A percentile compares a stretch with the other conserved stretches of the same genome.
Conservation (phyloP, 306 rosid species). For the Rosa multiflora region DNA sequence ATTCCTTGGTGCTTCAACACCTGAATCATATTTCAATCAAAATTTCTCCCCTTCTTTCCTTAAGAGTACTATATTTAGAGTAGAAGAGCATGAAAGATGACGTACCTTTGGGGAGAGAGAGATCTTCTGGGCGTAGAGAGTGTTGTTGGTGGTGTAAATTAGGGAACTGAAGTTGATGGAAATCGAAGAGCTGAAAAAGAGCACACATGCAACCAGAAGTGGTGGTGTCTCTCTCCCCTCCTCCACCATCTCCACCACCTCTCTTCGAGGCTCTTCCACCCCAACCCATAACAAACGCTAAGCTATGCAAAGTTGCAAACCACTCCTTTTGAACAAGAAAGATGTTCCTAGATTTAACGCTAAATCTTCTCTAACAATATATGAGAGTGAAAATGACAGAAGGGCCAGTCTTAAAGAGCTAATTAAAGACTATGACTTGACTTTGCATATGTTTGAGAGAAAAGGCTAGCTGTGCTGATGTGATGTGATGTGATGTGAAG, state of each 20-base stretch:
- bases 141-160: conserved; percentile 31
- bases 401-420: neutral
- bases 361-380: neutral
- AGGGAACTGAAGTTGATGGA: conserved; percentile 57
- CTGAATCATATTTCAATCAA: conserved; percentile 26
- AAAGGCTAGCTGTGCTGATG: conserved; percentile 16
- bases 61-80: neutral
- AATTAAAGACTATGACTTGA: neutral
- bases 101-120: conserved; percentile 49
- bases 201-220: conserved; percentile 83
- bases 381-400: conserved; percentile 1
- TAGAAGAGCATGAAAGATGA: neutral
- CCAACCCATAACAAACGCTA: conserved; percentile 57
- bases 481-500: conserved; percentile 23
- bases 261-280: conserved; percentile 51
- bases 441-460: neutral
- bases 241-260: conserved; percentile 30
- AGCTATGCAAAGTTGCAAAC: neutral
- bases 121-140: conserved; percentile 27
- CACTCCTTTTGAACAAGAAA: neutral
- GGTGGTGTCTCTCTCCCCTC: conserved; percentile 27
- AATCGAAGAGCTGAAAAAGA: conserved; percentile 80
- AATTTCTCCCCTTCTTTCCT: neutral
- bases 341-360: neutral
- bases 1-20: conserved; percentile 81